These are phyloP conservation scores for Plenodomus biglobosus DNA, from an alignment of 2,329 filamentous ascomycete genomes.

Conservation along the genomic window DNA sequence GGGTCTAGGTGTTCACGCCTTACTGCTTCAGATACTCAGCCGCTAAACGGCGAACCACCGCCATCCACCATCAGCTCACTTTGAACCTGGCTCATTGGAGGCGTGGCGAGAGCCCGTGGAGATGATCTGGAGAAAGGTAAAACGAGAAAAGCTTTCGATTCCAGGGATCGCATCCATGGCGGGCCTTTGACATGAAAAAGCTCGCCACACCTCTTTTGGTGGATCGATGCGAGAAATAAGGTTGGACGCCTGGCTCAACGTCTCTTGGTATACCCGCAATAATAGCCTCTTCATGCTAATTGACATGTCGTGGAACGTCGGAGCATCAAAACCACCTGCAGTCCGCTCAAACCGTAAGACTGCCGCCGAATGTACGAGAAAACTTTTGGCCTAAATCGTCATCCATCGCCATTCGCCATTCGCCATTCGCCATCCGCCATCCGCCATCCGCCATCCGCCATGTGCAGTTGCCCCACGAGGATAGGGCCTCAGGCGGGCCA, in stretches of 20 bases:
- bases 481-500: neutral
- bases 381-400: neutral
- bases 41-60: neutral
- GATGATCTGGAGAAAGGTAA: neutral
- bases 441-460: too few relatives aligned
- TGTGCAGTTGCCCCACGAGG: constrained; percentile 1
- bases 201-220: neutral
- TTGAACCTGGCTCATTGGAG: neutral
- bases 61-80: neutral
- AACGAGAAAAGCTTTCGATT: neutral
- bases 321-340: neutral
- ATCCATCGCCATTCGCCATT: neutral
- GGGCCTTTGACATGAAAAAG: neutral
- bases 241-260: neutral
- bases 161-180: neutral
- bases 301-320: neutral
- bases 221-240: neutral
- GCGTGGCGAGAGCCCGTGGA: neutral
- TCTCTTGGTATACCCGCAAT: neutral
- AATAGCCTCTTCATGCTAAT: neutral
- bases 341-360: neutral
- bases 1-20: neutral
- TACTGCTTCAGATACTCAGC: neutral
- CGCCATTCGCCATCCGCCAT: too few relatives aligned
- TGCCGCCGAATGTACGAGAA: neutral